These are phyloP conservation scores for Salix koriyanagi DNA, from an alignment of 345 rosid species.

Conservation along the genomic window DNA sequence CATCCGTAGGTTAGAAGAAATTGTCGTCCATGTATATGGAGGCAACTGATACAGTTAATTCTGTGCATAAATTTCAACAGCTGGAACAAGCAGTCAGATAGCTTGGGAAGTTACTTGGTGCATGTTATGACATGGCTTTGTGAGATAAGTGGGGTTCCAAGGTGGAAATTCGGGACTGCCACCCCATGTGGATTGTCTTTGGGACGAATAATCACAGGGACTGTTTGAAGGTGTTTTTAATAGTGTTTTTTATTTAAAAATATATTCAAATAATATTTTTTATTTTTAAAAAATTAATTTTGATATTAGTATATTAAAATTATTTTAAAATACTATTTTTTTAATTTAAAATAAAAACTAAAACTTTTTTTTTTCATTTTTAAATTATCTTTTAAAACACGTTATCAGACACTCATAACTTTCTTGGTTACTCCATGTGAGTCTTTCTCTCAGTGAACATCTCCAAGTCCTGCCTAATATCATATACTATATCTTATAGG, in stretches of 20 bases:
- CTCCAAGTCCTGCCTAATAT: not conserved
- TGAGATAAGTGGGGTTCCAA: slow-evolving; percentile 19
- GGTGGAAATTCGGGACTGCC: slow-evolving; percentile 11
- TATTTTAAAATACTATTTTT: no score
- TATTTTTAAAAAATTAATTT: no score
- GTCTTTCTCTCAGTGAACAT: slow-evolving; percentile 5
- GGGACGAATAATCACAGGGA: not conserved
- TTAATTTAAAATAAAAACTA: no score
- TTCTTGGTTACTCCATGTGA: slow-evolving; percentile 34
- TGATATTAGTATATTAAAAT: no score
- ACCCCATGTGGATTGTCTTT: slow-evolving; percentile 33
- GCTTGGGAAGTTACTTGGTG: no score
- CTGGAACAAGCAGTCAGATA: no score
- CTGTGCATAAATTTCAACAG: not conserved
- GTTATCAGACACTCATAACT: not conserved
- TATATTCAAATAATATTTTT: no score
- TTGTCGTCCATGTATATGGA: not conserved
- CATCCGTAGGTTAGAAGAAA: no score
- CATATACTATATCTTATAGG: not conserved
- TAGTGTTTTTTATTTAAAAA: no score
- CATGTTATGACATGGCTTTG: not conserved
- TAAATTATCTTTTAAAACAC: no score
- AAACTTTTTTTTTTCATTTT: no score
- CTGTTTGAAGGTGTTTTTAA: no score
- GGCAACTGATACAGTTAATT: not conserved